A percentile compares a stretch with the other conserved stretches of the same genome.
These are phyloP conservation scores for Phaeolepiota aurea DNA, from an alignment of 768 basidiomycete genomes.

Conservation along the genomic window DNA sequence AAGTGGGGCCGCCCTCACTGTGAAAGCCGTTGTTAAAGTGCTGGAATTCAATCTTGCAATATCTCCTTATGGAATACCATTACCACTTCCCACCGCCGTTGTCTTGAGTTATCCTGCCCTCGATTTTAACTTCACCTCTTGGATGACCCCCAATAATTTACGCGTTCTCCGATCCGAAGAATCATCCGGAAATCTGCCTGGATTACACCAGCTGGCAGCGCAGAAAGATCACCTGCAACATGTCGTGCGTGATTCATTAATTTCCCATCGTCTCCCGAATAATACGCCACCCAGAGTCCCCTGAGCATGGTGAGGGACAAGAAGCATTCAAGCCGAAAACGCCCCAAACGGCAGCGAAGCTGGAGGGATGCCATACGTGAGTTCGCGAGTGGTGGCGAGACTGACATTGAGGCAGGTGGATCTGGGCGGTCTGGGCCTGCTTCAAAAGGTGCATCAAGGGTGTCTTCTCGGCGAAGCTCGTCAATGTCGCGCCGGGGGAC, in stretches of 20 bases:
- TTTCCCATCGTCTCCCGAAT: conserved; percentile 3
- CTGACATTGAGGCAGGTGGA: conserved; percentile 13
- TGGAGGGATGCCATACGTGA: conserved; percentile 54
- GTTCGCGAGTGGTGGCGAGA: conserved; percentile 30
- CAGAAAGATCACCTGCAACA: conserved; percentile 89
- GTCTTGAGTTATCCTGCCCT: conserved; percentile 88
- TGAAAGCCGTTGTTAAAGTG: conserved; percentile 78
- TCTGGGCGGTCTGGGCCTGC: background rate
- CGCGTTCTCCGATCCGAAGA: conserved; percentile 82
- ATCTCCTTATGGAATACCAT: conserved; percentile 22
- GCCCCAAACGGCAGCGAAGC: conserved; percentile 44
- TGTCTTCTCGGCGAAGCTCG: background rate
- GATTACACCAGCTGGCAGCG: conserved; percentile 57
- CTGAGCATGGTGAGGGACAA: conserved; percentile 84
- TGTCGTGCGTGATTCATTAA: conserved; percentile 29
- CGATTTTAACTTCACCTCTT: conserved; percentile 97
- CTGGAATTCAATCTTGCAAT: conserved; percentile 47
- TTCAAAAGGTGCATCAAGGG: background rate
- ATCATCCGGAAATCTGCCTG: conserved; percentile 73
- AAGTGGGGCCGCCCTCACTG: conserved; percentile 84
- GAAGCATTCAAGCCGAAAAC: conserved; percentile 29
- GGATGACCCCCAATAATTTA: conserved; percentile 85
- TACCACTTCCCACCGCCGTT: conserved; percentile 74
- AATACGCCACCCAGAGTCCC: conserved; percentile 47
- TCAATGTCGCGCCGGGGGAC: conserved; percentile 6